phyloP scores from a whole-genome alignment of 306 rosid species.

The Begonia loranthoides region DNA sequence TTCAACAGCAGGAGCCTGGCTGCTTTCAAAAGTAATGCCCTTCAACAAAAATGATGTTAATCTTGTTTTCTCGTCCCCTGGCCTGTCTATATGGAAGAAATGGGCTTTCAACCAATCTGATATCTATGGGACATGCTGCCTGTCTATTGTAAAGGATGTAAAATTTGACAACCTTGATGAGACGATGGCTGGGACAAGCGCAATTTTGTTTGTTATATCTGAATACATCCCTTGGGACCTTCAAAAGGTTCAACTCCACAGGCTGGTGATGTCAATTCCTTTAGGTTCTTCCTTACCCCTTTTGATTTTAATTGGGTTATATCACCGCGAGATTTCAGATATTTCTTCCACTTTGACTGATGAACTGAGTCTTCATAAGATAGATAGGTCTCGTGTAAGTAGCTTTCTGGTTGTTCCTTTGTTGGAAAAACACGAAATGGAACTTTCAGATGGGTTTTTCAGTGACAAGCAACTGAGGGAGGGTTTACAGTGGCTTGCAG shows the following conservation, averaged over 20 bases:
- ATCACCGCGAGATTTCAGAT: constrained; percentile 16
- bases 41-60: constrained; percentile 14
- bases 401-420: constrained; percentile 51
- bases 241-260: constrained; percentile 50
- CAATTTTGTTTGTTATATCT: constrained; percentile 56
- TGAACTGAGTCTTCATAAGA: constrained; percentile 47
- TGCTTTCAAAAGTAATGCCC: constrained; percentile 77
- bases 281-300: constrained; percentile 70
- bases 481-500: constrained; percentile 82
- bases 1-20: constrained; percentile 39
- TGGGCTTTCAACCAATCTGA: constrained; percentile 38
- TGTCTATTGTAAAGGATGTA: constrained; percentile 61
- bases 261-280: constrained; percentile 57
- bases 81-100: constrained; percentile 66
- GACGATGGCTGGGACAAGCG: constrained; percentile 57
- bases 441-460: constrained; percentile 42
- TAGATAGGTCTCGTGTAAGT: constrained; percentile 49
- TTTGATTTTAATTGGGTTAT: constrained; percentile 46
- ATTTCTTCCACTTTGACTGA: constrained; percentile 29
- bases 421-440: constrained; percentile 32
- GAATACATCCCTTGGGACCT: constrained; percentile 48
- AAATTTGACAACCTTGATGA: constrained; percentile 31
- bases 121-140: constrained; percentile 44
- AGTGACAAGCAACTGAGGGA: constrained; percentile 57
- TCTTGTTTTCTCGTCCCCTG: constrained; percentile 51